phyloP scores from a whole-genome alignment of 805 yeast genomes.

The Candida jianshihensis region DNA sequence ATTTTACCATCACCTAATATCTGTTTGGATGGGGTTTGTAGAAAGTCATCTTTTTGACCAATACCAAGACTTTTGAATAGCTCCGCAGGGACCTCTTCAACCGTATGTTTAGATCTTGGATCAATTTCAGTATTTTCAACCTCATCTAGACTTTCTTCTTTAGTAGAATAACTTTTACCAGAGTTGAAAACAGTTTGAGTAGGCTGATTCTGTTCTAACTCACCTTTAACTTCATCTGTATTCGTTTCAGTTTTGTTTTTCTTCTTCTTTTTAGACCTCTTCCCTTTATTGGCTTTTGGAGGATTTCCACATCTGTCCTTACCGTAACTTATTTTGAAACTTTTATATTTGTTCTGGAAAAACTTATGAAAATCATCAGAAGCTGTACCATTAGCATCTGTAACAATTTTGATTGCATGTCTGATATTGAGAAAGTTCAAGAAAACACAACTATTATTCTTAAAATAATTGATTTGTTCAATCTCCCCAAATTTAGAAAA shows the following conservation, averaged over 20 bases:
- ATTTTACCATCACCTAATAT: not conserved
- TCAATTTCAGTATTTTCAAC: no score
- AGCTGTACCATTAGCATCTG: conserved; percentile 39
- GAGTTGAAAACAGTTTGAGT: no score
- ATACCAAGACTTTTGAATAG: conserved; percentile 21
- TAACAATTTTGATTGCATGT: conserved; percentile 59
- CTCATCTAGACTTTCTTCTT: no score
- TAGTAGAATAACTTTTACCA: no score
- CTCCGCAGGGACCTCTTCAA: conserved; percentile 14
- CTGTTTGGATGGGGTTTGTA: conserved; percentile 2
- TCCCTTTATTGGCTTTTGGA: conserved; percentile 41
- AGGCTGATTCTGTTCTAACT: not conserved
- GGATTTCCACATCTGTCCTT: conserved; percentile 79
- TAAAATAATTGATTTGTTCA: conserved; percentile 70
- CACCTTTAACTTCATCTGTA: conserved; percentile 7
- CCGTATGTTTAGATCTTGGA: no score
- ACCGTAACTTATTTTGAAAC: conserved; percentile 60
- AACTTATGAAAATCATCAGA: conserved; percentile 29
- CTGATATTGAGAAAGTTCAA: conserved; percentile 59
- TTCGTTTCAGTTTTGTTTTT: conserved; percentile 9
- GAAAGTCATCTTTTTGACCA: conserved; percentile 5
- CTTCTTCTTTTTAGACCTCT: conserved; percentile 21
- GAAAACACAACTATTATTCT: conserved; percentile 67
- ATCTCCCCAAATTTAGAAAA: conserved; percentile 60
- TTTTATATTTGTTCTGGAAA: conserved; percentile 40